phyloP scores from a whole-genome alignment of 176 grass and related monocot species.

The Phyllostachys edulis region DNA sequence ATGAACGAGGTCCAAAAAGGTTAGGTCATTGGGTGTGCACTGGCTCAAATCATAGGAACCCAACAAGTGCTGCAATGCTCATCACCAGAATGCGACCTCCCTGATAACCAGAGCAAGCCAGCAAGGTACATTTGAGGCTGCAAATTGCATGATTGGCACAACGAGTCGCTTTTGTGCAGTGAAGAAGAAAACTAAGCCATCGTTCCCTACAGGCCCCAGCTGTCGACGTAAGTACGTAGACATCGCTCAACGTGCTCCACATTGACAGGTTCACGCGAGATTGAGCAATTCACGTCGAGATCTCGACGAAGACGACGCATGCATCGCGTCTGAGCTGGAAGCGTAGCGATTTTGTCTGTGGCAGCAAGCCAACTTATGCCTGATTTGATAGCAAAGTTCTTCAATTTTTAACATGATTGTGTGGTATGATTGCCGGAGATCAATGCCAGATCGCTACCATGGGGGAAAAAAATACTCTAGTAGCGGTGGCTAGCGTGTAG shows the following conservation, averaged over 20 bases:
- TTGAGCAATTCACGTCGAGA: background rate
- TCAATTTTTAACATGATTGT: background rate
- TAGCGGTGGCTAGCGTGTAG: background rate
- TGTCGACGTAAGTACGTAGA: background rate
- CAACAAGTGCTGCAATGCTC: background rate
- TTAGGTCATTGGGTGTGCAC: background rate
- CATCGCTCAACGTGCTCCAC: slow-evolving; percentile 16
- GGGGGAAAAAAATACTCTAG: background rate
- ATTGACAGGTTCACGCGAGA: background rate
- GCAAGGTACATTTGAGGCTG: background rate
- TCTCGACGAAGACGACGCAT: background rate
- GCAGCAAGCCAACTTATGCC: background rate
- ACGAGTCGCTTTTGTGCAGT: slow-evolving; percentile 18
- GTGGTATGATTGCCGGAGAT: background rate
- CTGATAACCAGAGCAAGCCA: background rate
- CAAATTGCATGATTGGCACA: slow-evolving; percentile 36
- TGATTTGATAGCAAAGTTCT: slow-evolving; percentile 19
- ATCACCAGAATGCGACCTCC: slow-evolving; percentile 21
- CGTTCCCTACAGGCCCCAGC: background rate
- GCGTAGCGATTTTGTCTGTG: background rate
- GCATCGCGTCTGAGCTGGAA: background rate
- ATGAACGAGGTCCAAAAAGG: background rate
- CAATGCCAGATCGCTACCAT: background rate
- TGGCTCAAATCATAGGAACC: background rate
- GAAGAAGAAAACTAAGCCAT: slow-evolving; percentile 28